Percentiles rank a stretch among this genome's conserved stretches.
Evolutionary conservation across 768 basidiomycete genomes (phyloP).

Genomic region (Leucogyrophana mollusca): DNA sequence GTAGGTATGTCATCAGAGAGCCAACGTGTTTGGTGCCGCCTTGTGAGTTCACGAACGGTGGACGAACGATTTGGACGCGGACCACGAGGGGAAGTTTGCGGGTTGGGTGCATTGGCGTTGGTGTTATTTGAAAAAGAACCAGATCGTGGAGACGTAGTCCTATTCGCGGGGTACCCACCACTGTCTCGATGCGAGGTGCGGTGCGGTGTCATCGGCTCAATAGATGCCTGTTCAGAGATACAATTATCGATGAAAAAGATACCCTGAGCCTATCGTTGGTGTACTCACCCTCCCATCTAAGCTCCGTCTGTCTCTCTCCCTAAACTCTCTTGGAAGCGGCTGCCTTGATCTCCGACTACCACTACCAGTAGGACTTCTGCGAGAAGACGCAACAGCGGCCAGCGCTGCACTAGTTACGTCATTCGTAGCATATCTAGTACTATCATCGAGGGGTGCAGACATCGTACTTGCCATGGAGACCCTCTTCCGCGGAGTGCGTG

Average conservation of each 20-base stretch:
- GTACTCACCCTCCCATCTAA: constrained; percentile 42
- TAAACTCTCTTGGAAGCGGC: constrained; percentile 51
- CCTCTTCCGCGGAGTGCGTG: constrained; percentile 42
- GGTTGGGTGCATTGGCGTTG: constrained; percentile 12
- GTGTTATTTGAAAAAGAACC: constrained; percentile 16
- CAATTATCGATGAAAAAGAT: constrained; percentile 6
- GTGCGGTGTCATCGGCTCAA: constrained; percentile 42
- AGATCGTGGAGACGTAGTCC: constrained; percentile 21
- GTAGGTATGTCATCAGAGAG: constrained; percentile 46
- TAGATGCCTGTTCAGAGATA: constrained; percentile 21
- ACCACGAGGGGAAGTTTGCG: constrained; percentile 28
- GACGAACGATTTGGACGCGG: constrained; percentile 36
- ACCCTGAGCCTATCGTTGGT: background rate
- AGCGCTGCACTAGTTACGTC: constrained; percentile 54
- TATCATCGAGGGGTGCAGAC: constrained; percentile 23
- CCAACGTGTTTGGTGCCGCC: constrained; percentile 54
- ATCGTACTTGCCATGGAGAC: constrained; percentile 35
- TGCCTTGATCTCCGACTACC: constrained; percentile 41
- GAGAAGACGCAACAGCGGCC: constrained; percentile 57
- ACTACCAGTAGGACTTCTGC: constrained; percentile 46
- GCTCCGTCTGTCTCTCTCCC: constrained; percentile 33
- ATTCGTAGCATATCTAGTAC: constrained; percentile 19
- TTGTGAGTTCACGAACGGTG: constrained; percentile 47
- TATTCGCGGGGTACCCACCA: constrained; percentile 12
- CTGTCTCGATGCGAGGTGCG: constrained; percentile 22